These are phyloP conservation scores for Nicotiana tomentosiformis DNA, from an alignment of 257 asterid genomes.

Conservation along the genomic window DNA sequence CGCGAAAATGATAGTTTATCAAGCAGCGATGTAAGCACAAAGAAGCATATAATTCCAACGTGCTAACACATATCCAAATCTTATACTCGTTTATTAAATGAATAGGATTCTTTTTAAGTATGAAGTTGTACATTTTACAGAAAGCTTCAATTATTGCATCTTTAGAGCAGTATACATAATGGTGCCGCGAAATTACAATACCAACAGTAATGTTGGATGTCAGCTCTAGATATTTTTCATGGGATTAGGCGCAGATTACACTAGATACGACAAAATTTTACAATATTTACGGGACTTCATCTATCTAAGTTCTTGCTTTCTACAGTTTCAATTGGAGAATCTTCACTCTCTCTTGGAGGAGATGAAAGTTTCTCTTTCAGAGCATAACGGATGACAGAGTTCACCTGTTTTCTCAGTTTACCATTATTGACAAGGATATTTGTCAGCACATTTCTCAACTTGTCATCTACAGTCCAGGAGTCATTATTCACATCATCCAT, in stretches of 20 bases:
- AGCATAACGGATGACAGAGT: conserved; percentile 41
- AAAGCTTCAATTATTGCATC: neutral
- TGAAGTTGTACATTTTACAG: neutral
- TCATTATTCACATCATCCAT: conserved; percentile 19
- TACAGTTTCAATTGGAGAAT: conserved; percentile 37
- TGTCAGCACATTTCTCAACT: conserved; percentile 45
- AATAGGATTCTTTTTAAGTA: neutral
- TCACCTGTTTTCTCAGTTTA: conserved; percentile 68
- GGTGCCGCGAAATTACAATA: conserved; percentile 18
- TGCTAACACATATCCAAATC: neutral
- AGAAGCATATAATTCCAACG: neutral
- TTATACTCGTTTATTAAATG: neutral
- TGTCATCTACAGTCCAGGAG: conserved; percentile 28
- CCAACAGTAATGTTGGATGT: conserved; percentile 29
- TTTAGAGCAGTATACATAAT: conserved; percentile 16
- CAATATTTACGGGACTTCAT: conserved; percentile 31
- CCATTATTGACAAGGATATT: conserved; percentile 57
- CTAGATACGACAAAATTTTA: conserved; percentile 32
- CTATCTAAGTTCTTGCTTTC: conserved; percentile 30
- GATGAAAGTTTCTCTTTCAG: conserved; percentile 35
- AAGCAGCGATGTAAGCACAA: neutral
- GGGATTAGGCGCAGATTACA: neutral
- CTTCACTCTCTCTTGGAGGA: conserved; percentile 22
- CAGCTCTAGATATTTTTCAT: conserved; percentile 2
- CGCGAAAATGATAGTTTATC: neutral